Evolutionary conservation across 345 rosid genomes (phyloP).

Genomic region (Ailanthus altissimus): DNA sequence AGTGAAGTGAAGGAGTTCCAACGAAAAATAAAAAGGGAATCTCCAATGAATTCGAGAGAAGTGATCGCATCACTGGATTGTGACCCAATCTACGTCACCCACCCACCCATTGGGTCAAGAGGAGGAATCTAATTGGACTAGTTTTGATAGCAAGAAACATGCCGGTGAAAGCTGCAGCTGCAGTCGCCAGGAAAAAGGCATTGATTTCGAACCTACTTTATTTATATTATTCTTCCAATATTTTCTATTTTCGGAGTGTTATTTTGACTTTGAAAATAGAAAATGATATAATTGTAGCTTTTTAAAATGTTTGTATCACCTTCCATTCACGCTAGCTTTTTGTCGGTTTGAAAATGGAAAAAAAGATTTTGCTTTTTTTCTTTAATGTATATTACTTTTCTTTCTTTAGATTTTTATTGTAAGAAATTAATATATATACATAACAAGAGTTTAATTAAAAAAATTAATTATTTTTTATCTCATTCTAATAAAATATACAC

Average conservation of each 20-base stretch:
- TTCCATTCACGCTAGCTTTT: neutral
- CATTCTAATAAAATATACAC: too few relatives aligned
- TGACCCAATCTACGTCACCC: conserved; percentile 3
- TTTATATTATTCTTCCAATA: too few relatives aligned
- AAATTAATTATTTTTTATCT: too few relatives aligned
- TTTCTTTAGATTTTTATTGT: too few relatives aligned
- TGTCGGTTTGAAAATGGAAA: too few relatives aligned
- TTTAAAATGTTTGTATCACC: neutral
- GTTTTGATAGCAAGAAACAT: neutral
- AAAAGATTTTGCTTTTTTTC: too few relatives aligned
- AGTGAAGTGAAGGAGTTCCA: too few relatives aligned
- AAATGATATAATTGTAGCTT: neutral
- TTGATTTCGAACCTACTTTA: neutral
- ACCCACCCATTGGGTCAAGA: neutral
- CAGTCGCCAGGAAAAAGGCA: neutral
- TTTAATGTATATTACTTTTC: too few relatives aligned
- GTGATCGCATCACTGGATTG: conserved; percentile 1
- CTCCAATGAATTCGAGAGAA: neutral
- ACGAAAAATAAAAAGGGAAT: too few relatives aligned
- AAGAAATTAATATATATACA: too few relatives aligned
- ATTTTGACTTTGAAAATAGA: neutral
- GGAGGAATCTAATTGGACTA: neutral
- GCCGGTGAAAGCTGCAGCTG: neutral
- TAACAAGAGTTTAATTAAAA: too few relatives aligned
- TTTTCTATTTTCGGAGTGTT: neutral